Percentiles rank a stretch among this genome's conserved stretches.
These are phyloP conservation scores for Lasiodiplodia sp. DNA, from an alignment of 2,329 filamentous ascomycete species.

Conservation along the genomic window DNA sequence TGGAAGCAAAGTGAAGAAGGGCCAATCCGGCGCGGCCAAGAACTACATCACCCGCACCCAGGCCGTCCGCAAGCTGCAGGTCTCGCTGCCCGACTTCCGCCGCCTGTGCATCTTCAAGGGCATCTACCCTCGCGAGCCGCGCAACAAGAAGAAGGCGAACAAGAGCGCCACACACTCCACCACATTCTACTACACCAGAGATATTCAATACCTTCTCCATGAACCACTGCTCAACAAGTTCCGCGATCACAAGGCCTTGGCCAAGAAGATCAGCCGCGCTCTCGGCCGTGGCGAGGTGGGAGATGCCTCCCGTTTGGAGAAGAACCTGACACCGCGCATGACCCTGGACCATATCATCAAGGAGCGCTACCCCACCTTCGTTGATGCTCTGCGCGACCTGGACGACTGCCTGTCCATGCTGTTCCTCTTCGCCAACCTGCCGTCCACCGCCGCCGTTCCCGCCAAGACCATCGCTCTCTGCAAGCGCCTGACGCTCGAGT, in stretches of 20 bases:
- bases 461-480: conserved; percentile 95
- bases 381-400: conserved; percentile 90
- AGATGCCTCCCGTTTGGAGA: conserved; percentile 88
- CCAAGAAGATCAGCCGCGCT: conserved; percentile 96
- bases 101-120: conserved; percentile 99
- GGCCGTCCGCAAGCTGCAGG: conserved; percentile 96
- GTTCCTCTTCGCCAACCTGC: conserved; percentile 96
- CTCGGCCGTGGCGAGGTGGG: conserved; percentile 89
- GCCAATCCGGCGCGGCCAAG: conserved; percentile 80
- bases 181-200: conserved; percentile 91
- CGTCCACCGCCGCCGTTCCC: conserved; percentile 86
- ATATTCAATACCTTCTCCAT: conserved; percentile 97
- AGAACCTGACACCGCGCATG: conserved; percentile 87
- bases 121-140: conserved; percentile 96
- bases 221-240: conserved; percentile 94
- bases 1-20: conserved; percentile 66
- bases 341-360: conserved; percentile 96
- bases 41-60: conserved; percentile 98
- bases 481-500: conserved; percentile 91
- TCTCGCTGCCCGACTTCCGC: conserved; percentile 96
- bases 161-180: conserved; percentile 89
- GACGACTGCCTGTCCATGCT: conserved; percentile 97
- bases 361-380: conserved; percentile 96
- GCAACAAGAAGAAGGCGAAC: conserved; percentile 95
- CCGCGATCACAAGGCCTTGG: conserved; percentile 93